Conservation (phyloP, 2,329 filamentous ascomycete genomes). For the Scolecobasidium constrictum region DNA sequence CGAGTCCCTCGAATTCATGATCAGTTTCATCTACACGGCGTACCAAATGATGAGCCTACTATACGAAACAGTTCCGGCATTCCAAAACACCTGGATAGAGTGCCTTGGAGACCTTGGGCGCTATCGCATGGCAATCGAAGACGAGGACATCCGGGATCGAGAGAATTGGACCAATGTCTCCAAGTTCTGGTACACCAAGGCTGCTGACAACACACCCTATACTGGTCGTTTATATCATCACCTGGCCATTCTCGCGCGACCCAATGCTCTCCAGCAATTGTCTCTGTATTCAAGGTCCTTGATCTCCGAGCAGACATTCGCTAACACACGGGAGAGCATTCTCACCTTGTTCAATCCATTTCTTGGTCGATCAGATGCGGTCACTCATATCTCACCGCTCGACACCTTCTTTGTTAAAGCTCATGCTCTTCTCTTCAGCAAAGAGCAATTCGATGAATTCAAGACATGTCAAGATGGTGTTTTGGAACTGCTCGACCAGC, state of each 20-base stretch:
- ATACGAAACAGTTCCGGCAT: slow-evolving; percentile 72
- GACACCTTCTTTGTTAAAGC: not conserved
- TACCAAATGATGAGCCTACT: slow-evolving; percentile 78
- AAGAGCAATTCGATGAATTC: slow-evolving; percentile 37
- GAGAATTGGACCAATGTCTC: slow-evolving; percentile 73
- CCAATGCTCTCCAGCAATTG: slow-evolving; percentile 58
- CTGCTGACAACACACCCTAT: slow-evolving; percentile 63
- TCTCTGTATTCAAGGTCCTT: slow-evolving; percentile 64
- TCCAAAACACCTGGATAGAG: slow-evolving; percentile 86
- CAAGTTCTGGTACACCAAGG: slow-evolving; percentile 73
- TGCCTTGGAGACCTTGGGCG: slow-evolving; percentile 77
- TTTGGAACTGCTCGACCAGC: slow-evolving; percentile 40
- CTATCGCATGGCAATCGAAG: slow-evolving; percentile 87
- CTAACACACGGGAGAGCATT: slow-evolving; percentile 57
- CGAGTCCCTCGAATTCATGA: slow-evolving; percentile 77
- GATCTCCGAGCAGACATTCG: slow-evolving; percentile 56
- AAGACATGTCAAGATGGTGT: slow-evolving; percentile 38
- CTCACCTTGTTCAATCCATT: slow-evolving; percentile 53
- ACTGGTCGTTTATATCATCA: slow-evolving; percentile 81
- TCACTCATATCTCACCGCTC: not conserved
- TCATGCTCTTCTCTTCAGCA: slow-evolving; percentile 20
- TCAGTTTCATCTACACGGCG: slow-evolving; percentile 70
- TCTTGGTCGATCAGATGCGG: not conserved
- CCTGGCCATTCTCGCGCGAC: slow-evolving; percentile 65
- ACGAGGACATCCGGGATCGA: slow-evolving; percentile 61